phyloP scores from a whole-genome alignment of 495 filamentous ascomycete genomes.

The Penicillium ochrochloron region DNA sequence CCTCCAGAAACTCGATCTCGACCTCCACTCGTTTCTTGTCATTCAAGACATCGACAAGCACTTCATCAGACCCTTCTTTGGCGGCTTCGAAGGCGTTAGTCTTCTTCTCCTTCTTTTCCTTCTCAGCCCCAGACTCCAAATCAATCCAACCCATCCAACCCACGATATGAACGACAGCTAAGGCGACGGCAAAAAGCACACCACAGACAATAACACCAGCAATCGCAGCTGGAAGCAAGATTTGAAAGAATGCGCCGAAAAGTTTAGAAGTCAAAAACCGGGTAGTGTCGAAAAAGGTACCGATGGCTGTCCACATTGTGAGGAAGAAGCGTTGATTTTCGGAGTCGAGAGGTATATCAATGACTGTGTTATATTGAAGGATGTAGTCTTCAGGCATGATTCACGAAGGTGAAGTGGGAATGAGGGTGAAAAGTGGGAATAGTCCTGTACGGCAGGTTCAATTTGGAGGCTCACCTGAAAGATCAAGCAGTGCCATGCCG shows the following conservation, averaged over 20 bases:
- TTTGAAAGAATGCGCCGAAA: background rate
- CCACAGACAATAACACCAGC: background rate
- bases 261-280: background rate
- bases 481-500: background rate
- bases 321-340: background rate
- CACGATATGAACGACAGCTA: background rate
- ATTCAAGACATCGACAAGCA: background rate
- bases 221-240: background rate
- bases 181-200: background rate
- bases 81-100: background rate
- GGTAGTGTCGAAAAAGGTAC: background rate
- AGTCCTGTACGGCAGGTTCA: background rate
- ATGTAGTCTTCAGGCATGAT: background rate
- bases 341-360: background rate
- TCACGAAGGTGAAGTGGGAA: background rate
- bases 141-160: background rate
- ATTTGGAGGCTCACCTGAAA: background rate
- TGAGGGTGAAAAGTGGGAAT: background rate
- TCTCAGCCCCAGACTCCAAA: background rate
- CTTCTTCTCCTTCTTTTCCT: background rate
- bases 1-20: constrained; percentile 7
- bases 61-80: background rate
- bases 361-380: background rate
- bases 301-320: background rate
- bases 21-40: background rate